Percentiles rank a stretch among this genome's conserved stretches.
Conservation (phyloP, 768 basidiomycete genomes). For the Mycena belliarum region DNA sequence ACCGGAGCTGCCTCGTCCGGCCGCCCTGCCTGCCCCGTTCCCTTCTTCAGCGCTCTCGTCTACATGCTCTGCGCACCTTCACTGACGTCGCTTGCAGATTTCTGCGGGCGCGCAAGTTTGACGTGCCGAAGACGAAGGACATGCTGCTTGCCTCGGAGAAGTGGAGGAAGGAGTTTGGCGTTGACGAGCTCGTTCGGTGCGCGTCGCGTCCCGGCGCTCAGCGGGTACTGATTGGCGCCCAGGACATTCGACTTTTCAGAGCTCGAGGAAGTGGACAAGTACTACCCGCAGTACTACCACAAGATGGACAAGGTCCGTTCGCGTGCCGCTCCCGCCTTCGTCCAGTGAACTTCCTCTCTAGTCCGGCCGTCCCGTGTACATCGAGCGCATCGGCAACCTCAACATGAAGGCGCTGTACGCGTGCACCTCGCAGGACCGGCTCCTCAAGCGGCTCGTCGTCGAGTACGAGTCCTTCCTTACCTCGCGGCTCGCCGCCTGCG, state of each 20-base stretch:
- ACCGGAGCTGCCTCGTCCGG: too few species aligned
- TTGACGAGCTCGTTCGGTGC: conserved; percentile 72
- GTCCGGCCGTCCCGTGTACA: conserved; percentile 95
- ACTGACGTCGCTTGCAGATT: too few species aligned
- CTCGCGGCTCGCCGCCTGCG: conserved; percentile 80
- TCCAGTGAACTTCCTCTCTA: too few species aligned
- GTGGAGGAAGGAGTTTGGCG: conserved; percentile 86
- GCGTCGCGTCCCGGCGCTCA: conserved; percentile 27
- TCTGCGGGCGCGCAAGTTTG: conserved; percentile 91
- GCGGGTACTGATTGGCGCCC: neutral
- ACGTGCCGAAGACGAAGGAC: conserved; percentile 74
- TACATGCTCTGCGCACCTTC: too few species aligned
- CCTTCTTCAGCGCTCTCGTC: too few species aligned
- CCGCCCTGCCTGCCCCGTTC: too few species aligned
- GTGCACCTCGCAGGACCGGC: conserved; percentile 84
- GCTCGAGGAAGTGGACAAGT: conserved; percentile 80
- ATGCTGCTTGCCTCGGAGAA: conserved; percentile 85
- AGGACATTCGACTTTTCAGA: conserved; percentile 90
- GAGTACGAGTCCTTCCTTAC: conserved; percentile 92
- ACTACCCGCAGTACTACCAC: conserved; percentile 96
- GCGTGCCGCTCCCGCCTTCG: too few species aligned
- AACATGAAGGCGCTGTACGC: conserved; percentile 83
- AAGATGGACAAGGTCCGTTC: conserved; percentile 93
- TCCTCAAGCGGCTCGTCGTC: conserved; percentile 81
- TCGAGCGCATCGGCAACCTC: conserved; percentile 89